phyloP scores from a whole-genome alignment of 2,329 filamentous ascomycete genomes.

The Cytospora paraplurivora region DNA sequence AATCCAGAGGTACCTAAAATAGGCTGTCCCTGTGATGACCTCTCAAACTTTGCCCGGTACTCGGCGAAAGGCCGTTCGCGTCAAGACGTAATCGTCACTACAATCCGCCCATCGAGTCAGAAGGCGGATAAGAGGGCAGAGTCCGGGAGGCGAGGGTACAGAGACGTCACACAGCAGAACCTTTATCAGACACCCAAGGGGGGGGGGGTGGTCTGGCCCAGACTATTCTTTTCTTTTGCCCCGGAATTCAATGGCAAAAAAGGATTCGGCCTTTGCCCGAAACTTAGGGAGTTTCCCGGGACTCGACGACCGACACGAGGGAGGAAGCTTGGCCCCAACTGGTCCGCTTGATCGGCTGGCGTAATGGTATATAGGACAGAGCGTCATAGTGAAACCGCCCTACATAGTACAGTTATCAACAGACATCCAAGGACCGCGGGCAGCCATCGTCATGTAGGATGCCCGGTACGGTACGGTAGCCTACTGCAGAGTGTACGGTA shows the following conservation, averaged over 20 bases:
- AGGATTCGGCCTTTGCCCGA: conserved; percentile 14
- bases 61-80: conserved; percentile 16
- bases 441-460: background rate
- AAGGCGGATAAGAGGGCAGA: conserved; percentile 8
- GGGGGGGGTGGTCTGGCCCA: conserved; percentile 1
- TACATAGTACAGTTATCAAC: background rate
- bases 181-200: background rate
- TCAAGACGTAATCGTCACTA: conserved; percentile 9
- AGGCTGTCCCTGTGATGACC: background rate
- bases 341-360: background rate
- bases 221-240: background rate
- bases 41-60: conserved; percentile 2
- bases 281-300: background rate
- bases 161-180: conserved; percentile 13
- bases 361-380: too few relatives aligned
- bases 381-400: background rate
- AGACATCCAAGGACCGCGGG: background rate
- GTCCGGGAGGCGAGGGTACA: conserved; percentile 7
- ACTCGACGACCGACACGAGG: background rate
- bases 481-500: background rate
- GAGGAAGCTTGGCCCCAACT: conserved; percentile 2
- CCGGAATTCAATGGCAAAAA: background rate
- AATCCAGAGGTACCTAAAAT: background rate
- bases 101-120: conserved; percentile 2
- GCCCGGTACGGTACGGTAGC: too few relatives aligned